These are phyloP conservation scores for Candida oleophila DNA, from an alignment of 805 yeast species.

Conservation along the genomic window DNA sequence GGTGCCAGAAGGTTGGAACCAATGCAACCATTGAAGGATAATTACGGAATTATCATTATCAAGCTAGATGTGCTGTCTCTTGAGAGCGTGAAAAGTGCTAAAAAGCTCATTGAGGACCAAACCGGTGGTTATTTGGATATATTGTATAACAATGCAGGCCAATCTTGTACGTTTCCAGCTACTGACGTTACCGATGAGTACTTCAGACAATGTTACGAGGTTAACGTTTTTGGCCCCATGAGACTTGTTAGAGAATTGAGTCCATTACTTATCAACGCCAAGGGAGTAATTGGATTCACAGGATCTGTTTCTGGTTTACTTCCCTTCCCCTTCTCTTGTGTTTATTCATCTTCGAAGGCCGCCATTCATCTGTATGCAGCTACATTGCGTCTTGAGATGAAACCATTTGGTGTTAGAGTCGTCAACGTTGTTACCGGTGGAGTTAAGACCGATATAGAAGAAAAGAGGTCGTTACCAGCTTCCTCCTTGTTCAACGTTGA, in stretches of 20 bases:
- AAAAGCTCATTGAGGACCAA: slow-evolving; percentile 37
- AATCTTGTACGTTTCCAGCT: slow-evolving; percentile 70
- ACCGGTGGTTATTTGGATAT: slow-evolving; percentile 55
- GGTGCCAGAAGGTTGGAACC: slow-evolving; percentile 68
- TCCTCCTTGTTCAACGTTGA: slow-evolving; percentile 52
- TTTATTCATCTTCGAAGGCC: slow-evolving; percentile 69
- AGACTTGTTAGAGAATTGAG: slow-evolving; percentile 59
- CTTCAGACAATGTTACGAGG: slow-evolving; percentile 52
- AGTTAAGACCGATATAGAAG: slow-evolving; percentile 69
- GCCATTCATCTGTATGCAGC: slow-evolving; percentile 74
- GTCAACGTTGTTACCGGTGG: slow-evolving; percentile 75
- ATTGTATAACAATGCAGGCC: slow-evolving; percentile 76
- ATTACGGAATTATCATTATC: slow-evolving; percentile 47
- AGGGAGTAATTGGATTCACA: slow-evolving; percentile 71
- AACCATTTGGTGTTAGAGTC: slow-evolving; percentile 70
- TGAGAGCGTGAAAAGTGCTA: slow-evolving; percentile 47
- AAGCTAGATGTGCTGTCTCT: slow-evolving; percentile 57
- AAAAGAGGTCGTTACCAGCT: slow-evolving; percentile 57
- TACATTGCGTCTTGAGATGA: slow-evolving; percentile 61
- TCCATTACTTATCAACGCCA: slow-evolving; percentile 55
- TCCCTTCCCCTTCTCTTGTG: slow-evolving; percentile 69
- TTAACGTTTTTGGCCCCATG: slow-evolving; percentile 71
- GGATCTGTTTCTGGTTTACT: slow-evolving; percentile 68
- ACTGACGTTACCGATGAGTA: slow-evolving; percentile 60
- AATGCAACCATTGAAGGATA: slow-evolving; percentile 49